Evolutionary conservation across 148 eudicot species (phyloP), one percentile per base, ranked within the genome.

Genomic region (Vaccinium myrtillus): DNA sequence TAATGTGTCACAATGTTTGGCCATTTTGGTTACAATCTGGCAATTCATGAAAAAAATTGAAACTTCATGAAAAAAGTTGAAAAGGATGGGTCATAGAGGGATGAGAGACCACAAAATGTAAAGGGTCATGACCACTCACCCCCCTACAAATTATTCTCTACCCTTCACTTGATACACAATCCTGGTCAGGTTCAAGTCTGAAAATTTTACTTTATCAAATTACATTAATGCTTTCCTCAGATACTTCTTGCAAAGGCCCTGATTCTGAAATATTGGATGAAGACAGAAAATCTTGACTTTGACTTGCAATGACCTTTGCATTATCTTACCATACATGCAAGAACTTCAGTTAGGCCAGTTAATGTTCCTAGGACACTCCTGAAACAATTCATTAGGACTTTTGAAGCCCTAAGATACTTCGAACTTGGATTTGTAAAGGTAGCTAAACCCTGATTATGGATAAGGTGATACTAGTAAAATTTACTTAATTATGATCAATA

Each of bases 151-250:
- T 76, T 76, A 49, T 76, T 48, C 79, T 76, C 79, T 51, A n/a
- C 27, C 30, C 30, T n/a, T 76, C 79, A 76, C 79, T 49, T 49
- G 56, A 49, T n/a, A 49, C 58, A n/a, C 36, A 77, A n/a, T 77
- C 50, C 58, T 23, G 79, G 54, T 51, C 58, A 77, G 79, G 58
- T 77, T 77, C 58, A 77, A 23, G 14, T 50, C 32, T 77, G 32
- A 12, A 50, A 12, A 75, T 8, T 65, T 65, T 21, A 39, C 11
- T 1, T 61, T 8, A 55, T 39, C 18, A 13, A 70, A 5, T 14
- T 32, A 71, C 3, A 32, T 70, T 2, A 0, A 43, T 74, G 4
- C 43, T 46, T 8, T 36, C 50, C 21, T 36, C 46, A 70, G 19
- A 13, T 21, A 18, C 49, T 75, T 75, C 78, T 75, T 46, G 8